Evolutionary conservation across 805 yeast species (phyloP).

Genomic region (Saccharomycopsis fibuligera): DNA sequence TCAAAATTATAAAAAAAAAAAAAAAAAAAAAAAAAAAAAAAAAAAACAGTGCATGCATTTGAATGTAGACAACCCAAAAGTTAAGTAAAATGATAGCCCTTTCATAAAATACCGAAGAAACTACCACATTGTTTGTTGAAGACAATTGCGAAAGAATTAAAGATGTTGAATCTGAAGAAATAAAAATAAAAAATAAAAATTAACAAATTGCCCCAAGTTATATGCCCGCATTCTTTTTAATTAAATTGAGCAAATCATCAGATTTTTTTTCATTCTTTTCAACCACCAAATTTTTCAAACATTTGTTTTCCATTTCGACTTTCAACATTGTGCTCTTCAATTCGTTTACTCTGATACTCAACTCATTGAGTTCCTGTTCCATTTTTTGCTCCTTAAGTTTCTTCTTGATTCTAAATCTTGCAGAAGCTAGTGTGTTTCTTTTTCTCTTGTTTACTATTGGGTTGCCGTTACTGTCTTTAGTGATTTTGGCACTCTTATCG

Average conservation of each 20-base stretch:
- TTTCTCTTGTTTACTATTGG: conserved; percentile 28
- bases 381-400: conserved; percentile 53
- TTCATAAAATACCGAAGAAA: too few species aligned
- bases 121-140: too few species aligned
- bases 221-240: conserved; percentile 29
- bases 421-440: conserved; percentile 60
- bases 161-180: too few species aligned
- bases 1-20: too few species aligned
- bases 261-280: conserved; percentile 43
- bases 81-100: too few species aligned
- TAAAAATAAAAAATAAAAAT: too few species aligned
- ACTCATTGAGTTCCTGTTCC: conserved; percentile 40
- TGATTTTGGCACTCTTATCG: neutral
- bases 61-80: too few species aligned
- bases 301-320: conserved; percentile 56
- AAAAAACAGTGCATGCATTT: too few species aligned
- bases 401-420: conserved; percentile 57
- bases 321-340: conserved; percentile 44
- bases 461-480: neutral
- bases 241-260: conserved; percentile 31
- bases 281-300: conserved; percentile 46
- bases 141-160: too few species aligned
- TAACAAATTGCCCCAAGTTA: too few species aligned
- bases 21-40: too few species aligned
- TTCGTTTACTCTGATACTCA: conserved; percentile 38